These are phyloP conservation scores for Phytophthora uliginosa DNA, from an alignment of 352 stramenopile genomes.

Conservation along the genomic window DNA sequence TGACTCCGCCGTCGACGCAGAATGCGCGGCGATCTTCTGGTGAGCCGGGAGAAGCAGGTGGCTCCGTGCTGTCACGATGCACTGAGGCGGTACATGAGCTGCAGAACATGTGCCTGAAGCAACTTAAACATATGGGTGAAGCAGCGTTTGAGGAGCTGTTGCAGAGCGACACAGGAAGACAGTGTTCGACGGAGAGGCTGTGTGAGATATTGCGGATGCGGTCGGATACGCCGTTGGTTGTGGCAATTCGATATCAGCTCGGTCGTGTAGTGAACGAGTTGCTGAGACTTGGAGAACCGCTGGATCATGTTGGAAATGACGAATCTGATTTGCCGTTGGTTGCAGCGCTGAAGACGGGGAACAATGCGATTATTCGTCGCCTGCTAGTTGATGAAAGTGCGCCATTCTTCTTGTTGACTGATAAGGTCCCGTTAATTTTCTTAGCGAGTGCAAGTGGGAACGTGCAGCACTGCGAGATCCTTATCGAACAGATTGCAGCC, in stretches of 20 bases:
- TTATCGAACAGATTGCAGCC: slow-evolving; percentile 63
- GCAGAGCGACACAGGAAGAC: slow-evolving; percentile 66
- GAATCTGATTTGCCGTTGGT: slow-evolving; percentile 77
- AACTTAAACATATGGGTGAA: slow-evolving; percentile 63
- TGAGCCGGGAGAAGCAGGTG: slow-evolving; percentile 12
- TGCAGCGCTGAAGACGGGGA: slow-evolving; percentile 73
- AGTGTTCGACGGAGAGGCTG: slow-evolving; percentile 76
- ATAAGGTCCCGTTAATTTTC: slow-evolving; percentile 84
- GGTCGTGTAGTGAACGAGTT: slow-evolving; percentile 85
- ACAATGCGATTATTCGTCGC: slow-evolving; percentile 79
- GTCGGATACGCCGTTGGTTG: slow-evolving; percentile 72
- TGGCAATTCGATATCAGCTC: slow-evolving; percentile 85
- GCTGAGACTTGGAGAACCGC: slow-evolving; percentile 57
- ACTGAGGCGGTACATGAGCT: slow-evolving; percentile 46
- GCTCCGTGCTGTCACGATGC: slow-evolving; percentile 26
- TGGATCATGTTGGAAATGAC: slow-evolving; percentile 54
- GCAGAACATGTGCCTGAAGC: slow-evolving; percentile 64
- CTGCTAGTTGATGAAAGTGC: slow-evolving; percentile 78
- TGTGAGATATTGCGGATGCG: slow-evolving; percentile 71
- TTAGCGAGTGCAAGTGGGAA: slow-evolving; percentile 78
- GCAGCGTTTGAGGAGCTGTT: slow-evolving; percentile 63
- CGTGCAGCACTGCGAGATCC: slow-evolving; percentile 77
- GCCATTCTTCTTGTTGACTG: slow-evolving; percentile 78
- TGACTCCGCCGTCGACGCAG: slow-evolving; percentile 25
- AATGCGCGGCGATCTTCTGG: slow-evolving; percentile 20